These are phyloP conservation scores for Quercus dentata DNA, from an alignment of 306 rosid genomes.

Conservation along the genomic window DNA sequence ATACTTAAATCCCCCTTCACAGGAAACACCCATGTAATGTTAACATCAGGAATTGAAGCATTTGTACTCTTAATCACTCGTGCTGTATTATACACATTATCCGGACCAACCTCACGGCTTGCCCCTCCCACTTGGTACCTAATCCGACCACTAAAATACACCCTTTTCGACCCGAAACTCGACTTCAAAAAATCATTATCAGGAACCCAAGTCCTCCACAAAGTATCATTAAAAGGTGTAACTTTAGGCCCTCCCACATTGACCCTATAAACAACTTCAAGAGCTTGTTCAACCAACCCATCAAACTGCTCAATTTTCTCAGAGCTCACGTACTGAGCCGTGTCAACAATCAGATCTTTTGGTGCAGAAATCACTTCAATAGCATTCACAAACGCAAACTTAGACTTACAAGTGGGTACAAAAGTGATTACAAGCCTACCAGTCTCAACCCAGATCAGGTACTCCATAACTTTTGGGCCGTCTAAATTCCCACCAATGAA, in stretches of 20 bases:
- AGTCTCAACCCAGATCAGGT: constrained; percentile 46
- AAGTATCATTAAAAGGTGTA: constrained; percentile 84
- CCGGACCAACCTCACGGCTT: constrained; percentile 91
- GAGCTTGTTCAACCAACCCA: constrained; percentile 53
- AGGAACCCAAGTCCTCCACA: constrained; percentile 92
- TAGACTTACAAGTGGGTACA: constrained; percentile 46
- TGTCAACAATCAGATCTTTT: constrained; percentile 65
- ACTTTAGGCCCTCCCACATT: constrained; percentile 87
- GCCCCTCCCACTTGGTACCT: constrained; percentile 66
- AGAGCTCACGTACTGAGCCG: constrained; percentile 42
- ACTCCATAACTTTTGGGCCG: constrained; percentile 54
- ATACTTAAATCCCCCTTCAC: constrained; percentile 54
- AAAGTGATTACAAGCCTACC: constrained; percentile 54
- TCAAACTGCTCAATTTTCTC: constrained; percentile 27
- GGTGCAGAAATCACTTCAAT: constrained; percentile 96
- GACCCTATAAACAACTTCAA: constrained; percentile 70
- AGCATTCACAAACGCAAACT: constrained; percentile 78
- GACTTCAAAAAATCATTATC: constrained; percentile 56
- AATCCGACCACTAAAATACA: constrained; percentile 70
- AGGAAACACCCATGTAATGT: constrained; percentile 82
- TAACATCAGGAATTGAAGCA: constrained; percentile 52
- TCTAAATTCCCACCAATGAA: constrained; percentile 10
- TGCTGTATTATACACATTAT: constrained; percentile 80
- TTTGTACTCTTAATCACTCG: constrained; percentile 61
- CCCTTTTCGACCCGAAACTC: constrained; percentile 42